Evolutionary conservation across 768 basidiomycete species (phyloP), one percentile per base, ranked within the genome.

Genomic region (Russula brevipes): DNA sequence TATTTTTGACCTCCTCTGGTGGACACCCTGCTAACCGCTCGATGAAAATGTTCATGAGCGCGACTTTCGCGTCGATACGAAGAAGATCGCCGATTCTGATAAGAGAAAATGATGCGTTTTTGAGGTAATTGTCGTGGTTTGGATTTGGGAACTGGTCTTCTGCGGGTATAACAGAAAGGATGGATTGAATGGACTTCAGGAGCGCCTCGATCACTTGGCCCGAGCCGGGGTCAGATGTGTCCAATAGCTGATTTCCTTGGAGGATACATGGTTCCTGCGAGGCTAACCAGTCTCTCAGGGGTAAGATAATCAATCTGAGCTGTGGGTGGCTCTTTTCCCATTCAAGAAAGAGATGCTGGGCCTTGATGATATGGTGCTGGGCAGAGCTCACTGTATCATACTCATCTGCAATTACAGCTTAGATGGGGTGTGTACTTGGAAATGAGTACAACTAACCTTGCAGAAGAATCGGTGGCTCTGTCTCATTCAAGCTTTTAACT

Each of bases 171-270:
- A 69, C 74, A 10, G 76, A 70, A 14, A 85, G 74, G 68, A 91
- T 69, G 24, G 79, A 74, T 69, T 95, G 93, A 24, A 87, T 80
- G 38, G 78, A 79, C 36, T 90, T 72, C 24, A 96, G 80, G 52
- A 93, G 75, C 0, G 78, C 71, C 66, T 88, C 82, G 68, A 94
- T 81, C 59, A 89, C 69, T 3, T 66, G 38, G 57, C 83, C 79
- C 1, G 75, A 70, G 54, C 69, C 68, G 30, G 66, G 73, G 57
- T 42, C 19, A 65, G 42, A 54, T n/a, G 56, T n/a, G 16, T 24
- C 33, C 35, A 14, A 41, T n/a, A 14, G 16, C 35, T 36, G 46
- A 33, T 38, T 51, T 35, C 24, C 38, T 10, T 16, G 8, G 39
- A 50, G 47, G n/a, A 19, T 11, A 30, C 36, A 14, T 24, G 38